Percentiles rank a stretch among this genome's conserved stretches.
Evolutionary conservation across 192 early-diverging fungal genomes (phyloP).

Genomic region (Chytriomyces hyalinus): DNA sequence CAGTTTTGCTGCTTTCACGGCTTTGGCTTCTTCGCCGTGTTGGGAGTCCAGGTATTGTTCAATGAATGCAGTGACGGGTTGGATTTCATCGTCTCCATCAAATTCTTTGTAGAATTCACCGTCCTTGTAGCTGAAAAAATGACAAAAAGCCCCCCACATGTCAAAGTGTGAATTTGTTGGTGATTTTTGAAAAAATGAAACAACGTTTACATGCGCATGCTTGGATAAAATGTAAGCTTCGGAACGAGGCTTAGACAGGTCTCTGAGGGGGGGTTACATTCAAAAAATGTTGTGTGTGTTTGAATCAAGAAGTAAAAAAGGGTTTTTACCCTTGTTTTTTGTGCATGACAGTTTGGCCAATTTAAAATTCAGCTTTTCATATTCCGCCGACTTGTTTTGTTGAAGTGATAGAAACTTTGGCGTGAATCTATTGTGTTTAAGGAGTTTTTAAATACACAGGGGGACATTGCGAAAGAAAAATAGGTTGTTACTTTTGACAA

Average conservation of each 20-base stretch:
- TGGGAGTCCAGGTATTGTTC: constrained; percentile 3
- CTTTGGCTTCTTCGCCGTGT: constrained; percentile 19
- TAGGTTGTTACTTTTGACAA: constrained; percentile 16
- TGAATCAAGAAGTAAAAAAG: too few species aligned
- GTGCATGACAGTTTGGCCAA: constrained; percentile 29
- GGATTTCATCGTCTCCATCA: constrained; percentile 22
- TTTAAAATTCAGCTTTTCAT: background rate
- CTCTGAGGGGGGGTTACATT: background rate
- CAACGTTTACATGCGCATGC: constrained; percentile 14
- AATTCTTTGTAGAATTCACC: constrained; percentile 9
- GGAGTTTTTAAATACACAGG: background rate
- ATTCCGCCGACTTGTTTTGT: constrained; percentile 6
- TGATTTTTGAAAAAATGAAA: background rate
- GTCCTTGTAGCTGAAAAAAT: constrained; percentile 23
- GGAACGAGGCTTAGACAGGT: background rate
- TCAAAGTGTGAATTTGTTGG: background rate
- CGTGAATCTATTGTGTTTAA: constrained; percentile 17
- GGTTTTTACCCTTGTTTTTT: background rate
- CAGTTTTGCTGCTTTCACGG: background rate
- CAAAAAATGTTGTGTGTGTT: background rate
- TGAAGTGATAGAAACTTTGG: constrained; percentile 16
- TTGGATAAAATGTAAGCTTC: constrained; percentile 16
- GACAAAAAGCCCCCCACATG: too few species aligned
- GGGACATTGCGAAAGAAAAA: background rate
- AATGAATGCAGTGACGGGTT: constrained; percentile 3